Conservation (phyloP, 2,329 filamentous ascomycete genomes). For the Aspergillus caelatus region DNA sequence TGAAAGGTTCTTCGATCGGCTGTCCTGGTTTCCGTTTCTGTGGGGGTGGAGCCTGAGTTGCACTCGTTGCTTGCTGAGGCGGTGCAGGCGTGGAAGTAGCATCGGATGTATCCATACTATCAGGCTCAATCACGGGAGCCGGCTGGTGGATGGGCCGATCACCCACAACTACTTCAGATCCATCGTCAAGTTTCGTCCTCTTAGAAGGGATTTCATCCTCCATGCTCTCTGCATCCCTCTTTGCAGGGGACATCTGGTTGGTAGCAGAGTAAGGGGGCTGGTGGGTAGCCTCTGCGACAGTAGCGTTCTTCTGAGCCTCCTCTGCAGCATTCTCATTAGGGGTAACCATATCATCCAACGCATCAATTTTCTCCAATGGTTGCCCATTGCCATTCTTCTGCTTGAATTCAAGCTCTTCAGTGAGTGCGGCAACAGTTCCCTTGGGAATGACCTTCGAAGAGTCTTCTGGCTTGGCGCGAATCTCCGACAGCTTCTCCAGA, state of each 20-base stretch:
- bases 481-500: constrained; percentile 86
- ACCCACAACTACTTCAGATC: constrained; percentile 40
- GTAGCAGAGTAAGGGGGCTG: constrained; percentile 38
- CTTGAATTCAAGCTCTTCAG: constrained; percentile 38
- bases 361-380: constrained; percentile 40
- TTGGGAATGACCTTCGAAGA: constrained; percentile 38
- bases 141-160: constrained; percentile 41
- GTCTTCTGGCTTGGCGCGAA: constrained; percentile 74
- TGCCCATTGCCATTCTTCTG: constrained; percentile 32
- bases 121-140: constrained; percentile 27
- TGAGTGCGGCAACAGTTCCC: constrained; percentile 41
- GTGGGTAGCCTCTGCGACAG: constrained; percentile 38
- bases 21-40: constrained; percentile 45
- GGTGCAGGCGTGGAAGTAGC: constrained; percentile 24
- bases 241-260: constrained; percentile 27
- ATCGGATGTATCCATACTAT: constrained; percentile 27
- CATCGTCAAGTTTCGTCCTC: constrained; percentile 47
- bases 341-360: constrained; percentile 44
- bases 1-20: constrained; percentile 87
- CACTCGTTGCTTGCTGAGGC: constrained; percentile 14
- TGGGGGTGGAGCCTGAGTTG: constrained; percentile 20
- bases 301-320: constrained; percentile 37
- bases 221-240: constrained; percentile 37
- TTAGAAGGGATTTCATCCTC: constrained; percentile 45
- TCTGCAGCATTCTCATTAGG: constrained; percentile 30